These are phyloP conservation scores for Angomonas deanei DNA, from an alignment of 208 protist species.

Conservation along the genomic window DNA sequence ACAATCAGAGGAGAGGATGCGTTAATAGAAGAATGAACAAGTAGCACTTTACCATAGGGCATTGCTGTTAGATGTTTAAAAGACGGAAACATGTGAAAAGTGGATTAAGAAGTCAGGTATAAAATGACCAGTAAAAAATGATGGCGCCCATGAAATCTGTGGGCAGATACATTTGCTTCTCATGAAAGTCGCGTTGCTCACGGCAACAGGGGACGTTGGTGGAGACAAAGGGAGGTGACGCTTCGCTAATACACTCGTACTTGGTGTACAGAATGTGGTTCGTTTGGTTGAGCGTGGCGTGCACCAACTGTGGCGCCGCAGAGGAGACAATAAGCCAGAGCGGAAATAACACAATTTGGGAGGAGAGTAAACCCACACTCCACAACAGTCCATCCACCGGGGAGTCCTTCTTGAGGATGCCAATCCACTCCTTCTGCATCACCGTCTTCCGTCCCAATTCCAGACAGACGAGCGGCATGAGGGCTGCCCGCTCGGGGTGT, in stretches of 20 bases:
- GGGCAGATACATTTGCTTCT: slow-evolving; percentile 30
- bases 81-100: too few relatives aligned
- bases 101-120: not conserved
- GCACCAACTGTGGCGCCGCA: slow-evolving; percentile 52
- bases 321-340: slow-evolving; percentile 55
- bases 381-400: slow-evolving; percentile 41
- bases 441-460: slow-evolving; percentile 46
- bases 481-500: slow-evolving; percentile 33
- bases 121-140: slow-evolving; percentile 45
- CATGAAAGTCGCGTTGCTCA: slow-evolving; percentile 44
- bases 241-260: slow-evolving; percentile 44
- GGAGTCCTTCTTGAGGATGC: slow-evolving; percentile 37
- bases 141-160: slow-evolving; percentile 59
- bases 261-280: slow-evolving; percentile 69
- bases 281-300: slow-evolving; percentile 48
- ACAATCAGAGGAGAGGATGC: too few relatives aligned
- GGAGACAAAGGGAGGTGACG: slow-evolving; percentile 32
- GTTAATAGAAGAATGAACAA: too few relatives aligned
- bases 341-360: slow-evolving; percentile 61
- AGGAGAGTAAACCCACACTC: slow-evolving; percentile 31
- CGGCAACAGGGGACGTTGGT: slow-evolving; percentile 23
- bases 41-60: too few relatives aligned
- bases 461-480: slow-evolving; percentile 40
- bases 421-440: slow-evolving; percentile 44
- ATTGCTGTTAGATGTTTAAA: too few relatives aligned